Evolutionary conservation across 768 basidiomycete genomes (phyloP).

Genomic region (Trametes meyenii): DNA sequence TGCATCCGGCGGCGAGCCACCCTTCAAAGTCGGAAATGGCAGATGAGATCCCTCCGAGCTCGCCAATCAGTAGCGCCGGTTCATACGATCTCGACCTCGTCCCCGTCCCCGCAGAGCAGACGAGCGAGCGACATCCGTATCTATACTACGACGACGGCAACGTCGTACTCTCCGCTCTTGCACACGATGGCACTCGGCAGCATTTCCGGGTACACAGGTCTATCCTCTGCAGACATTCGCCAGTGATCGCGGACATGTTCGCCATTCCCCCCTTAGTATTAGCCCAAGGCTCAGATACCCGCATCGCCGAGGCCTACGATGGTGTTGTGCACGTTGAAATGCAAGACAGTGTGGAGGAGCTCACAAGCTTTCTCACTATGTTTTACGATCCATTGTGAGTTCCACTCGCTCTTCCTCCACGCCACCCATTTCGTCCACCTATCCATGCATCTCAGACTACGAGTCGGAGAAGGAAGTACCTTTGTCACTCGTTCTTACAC

Average conservation of each 20-base stretch:
- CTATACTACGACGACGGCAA: conserved; percentile 39
- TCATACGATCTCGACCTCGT: conserved; percentile 1
- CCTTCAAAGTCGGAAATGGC: not conserved
- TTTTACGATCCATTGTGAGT: conserved; percentile 36
- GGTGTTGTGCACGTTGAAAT: conserved; percentile 34
- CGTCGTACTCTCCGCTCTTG: conserved; percentile 34
- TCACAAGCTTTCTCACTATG: conserved; percentile 30
- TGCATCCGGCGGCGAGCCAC: not conserved
- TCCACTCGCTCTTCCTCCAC: not conserved
- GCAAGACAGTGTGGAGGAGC: conserved; percentile 34
- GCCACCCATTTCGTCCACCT: no score
- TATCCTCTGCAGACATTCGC: conserved; percentile 31
- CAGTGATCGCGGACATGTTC: conserved; percentile 34
- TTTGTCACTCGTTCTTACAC: not conserved
- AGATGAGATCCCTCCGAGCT: conserved; percentile 6
- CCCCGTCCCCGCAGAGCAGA: not conserved
- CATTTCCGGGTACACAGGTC: conserved; percentile 34
- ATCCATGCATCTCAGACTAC: not conserved
- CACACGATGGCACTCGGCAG: conserved; percentile 16
- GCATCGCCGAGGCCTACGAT: conserved; percentile 31
- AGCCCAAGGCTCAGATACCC: conserved; percentile 9
- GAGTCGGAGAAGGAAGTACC: no score
- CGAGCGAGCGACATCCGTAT: conserved; percentile 26
- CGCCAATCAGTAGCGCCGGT: conserved; percentile 1
- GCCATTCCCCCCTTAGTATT: conserved; percentile 29